Evolutionary conservation across 2,329 filamentous ascomycete genomes (phyloP), one percentile per base, ranked within the genome.

Genomic region (Pleurostoma richardsiae): DNA sequence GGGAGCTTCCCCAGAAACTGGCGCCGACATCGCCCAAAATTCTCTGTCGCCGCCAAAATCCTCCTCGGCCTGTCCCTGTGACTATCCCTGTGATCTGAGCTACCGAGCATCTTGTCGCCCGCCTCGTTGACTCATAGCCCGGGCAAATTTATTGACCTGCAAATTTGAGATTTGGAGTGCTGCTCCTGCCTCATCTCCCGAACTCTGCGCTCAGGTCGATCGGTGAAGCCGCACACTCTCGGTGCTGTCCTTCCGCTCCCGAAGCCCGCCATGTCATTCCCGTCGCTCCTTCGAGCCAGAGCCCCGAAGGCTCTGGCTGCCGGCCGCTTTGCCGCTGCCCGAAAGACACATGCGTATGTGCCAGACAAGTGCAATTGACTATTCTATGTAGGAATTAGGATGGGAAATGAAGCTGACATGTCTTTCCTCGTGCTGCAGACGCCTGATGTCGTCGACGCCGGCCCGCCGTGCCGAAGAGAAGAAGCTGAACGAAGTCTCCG

Each of bases 401-500:
- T 26, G 11, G 31, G 28, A 11, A 10, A 29, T 45, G 5, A 38
- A 10, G 8, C 11, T 7, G 30, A 39, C 29, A 40, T 53, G 27
- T 46, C 44, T 29, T 6, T 5, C 5, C 4, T 53, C 33, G 11
- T 31, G 19, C 2, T 52, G 29, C 50, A 79, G 76, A 48, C 77
- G 78, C 45, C 63, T 71, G 51, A 65, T 82, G 45, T 78, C 74
- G 39, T 67, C 71, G 40, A 78, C 79, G 19, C 58, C 74, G 30
- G 62, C 73, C 56, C 68, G 71, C 52, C 71, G 55, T 53, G 55
- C 67, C 56, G 71, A 82, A 49, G 71, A 77, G 40, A 68, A 66
- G 44, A 64, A 76, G 58, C 80, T 96, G 66, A 99, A 99, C 78
- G 89, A 82, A 67, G 76, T 92, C 64, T 96, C 91, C 51, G 74